Base-by-base conservation (phyloP, 2,329 filamentous ascomycete species). In the Verticillium zaregamsianum region DNA sequence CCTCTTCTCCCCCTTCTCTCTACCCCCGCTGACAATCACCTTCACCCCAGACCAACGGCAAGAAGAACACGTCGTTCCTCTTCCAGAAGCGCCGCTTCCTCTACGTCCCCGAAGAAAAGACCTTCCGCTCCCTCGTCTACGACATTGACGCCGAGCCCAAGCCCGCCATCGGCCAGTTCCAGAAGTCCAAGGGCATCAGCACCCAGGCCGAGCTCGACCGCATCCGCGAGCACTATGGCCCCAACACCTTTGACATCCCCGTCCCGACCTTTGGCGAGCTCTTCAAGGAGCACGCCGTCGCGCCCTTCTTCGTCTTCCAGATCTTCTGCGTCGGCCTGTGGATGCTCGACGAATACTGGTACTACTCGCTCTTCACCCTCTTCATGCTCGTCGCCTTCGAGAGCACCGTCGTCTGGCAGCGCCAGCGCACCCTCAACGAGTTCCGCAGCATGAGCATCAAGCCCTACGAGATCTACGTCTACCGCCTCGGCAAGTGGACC, bases 301-400 rank as follows among this genome's bases (percentile, higher is more conserved):
- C 96, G 25, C 95, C 95, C 5, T 99, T 99, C 82, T 99, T 99
- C 78, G 93, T 99, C 66, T 99, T 99, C 80, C 95, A 99, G 82
- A 84, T 99, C 64, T 99, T 99, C 81, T 99, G 96, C 70, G 95
- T 99, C 62, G 96, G 95, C 17, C 81, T 99, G 64, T 99, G 95
- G 95, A 92, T 98, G 88, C 81, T 99, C 73, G 95, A 99, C 73
- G 96, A 99, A 78, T 99, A 98, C 79, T 99, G 96, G 95, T 99
- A 99, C 82, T 99, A 99, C 80, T 98, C 95, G 64, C 86, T 99
- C 23, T 99, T 99, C 77, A 99, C 96, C 0, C 88, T 99, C 25
- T 93, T 98, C 80, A 99, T 99, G 96, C 86, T 99, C 61, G 92
- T 99, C 68, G 89, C 87, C 63, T 99, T 99, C 69, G 95, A 99